Base-by-base conservation (phyloP, 208 protist genomes). In the Acanthamoeba castellanii region DNA sequence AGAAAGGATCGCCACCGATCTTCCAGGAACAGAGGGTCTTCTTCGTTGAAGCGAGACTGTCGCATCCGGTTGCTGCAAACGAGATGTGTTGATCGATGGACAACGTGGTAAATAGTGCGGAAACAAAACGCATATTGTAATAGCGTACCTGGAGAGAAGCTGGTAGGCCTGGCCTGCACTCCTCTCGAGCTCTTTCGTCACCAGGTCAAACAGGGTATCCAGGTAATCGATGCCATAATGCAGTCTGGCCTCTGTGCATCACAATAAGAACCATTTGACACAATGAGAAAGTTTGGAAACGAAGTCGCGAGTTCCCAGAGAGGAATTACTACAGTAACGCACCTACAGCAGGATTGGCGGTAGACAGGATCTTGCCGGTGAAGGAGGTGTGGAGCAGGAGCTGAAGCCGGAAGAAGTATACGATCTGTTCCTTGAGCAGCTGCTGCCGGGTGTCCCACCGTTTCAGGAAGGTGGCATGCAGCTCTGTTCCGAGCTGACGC, bases 321-420 rank as follows among this genome's bases (percentile, higher is more conserved):
- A 81, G 70, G 42, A 22, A 52, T 0, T 0, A 52, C 9, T 8
- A 81, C 72, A 0, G 37, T n/a, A 2, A 37, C 72, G 47, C 52
- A 85, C 76, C 47, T 5, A 50, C 20, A 37, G 37, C 22, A 32
- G 76, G 25, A 7, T 85, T 85, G 32, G 32, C 37, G 30, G 55
- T 70, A 13, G 82, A 68, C 52, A 64, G 27, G 8, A 90, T 25
- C 50, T 90, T 68, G 57, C 82, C 82, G 4, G 82, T 68, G 18
- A 90, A 90, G n/a, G 82, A 70, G 34, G 47, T 90, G 57, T 90
- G 47, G 34, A 90, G 82, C 30, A 70, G 32, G 57, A 90, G 82
- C 32, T 90, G 82, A 11, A 90, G 42, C 14, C 82, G 45, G 55
- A 90, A 90, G 82, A 90, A 90, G 55, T 70, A 90, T 5, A 90